Evolutionary conservation across 306 rosid genomes (phyloP), one percentile per base, ranked within the genome.

Genomic region (Trifolium pratense): DNA sequence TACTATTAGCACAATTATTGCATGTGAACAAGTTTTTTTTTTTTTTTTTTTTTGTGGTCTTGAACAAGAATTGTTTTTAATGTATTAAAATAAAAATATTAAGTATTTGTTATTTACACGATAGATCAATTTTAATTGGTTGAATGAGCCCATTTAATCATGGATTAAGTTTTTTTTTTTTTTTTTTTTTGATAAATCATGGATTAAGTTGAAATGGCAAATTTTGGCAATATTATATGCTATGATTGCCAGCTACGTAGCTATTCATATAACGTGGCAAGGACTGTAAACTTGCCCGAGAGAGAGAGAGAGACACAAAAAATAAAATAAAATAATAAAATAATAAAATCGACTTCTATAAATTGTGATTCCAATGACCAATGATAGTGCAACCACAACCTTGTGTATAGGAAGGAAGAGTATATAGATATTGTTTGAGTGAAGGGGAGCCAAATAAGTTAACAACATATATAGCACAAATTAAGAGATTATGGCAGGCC

Each of bases 401-500:
- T 29, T 29, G 32, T 29, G 32, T 29, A 26, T 26, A 26, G 5
- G 31, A 26, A 23, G 45, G 16, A n/a, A n/a, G n/a, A 40, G 48
- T 23, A 1, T 5, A 17, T 32, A 1, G 2, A 7, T 36, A 68
- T 23, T 63, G 55, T 76, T 48, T 39, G 73, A 63, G 78, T 40
- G 61, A 56, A 36, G 7, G 43, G 6, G 18, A 66, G 18, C 9
- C 3, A 32, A n/a, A 16, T 25, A 58, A 73, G 31, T 45, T 57
- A 12, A 6, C 12, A 61, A 15, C 48, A 40, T 40, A 25, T 25
- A 25, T 25, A 25, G 29, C 29, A 29, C 32, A 29, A 4, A 29
- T 29, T 29, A 29, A 29, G 32, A 29, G 32, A 29, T 29, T 29
- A 93, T 93, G 97, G 92, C 84, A 0, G 96, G 97, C 21, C 92